Conservation (phyloP, 164 flowering plant species). For the Euptelea pleiosperma region DNA sequence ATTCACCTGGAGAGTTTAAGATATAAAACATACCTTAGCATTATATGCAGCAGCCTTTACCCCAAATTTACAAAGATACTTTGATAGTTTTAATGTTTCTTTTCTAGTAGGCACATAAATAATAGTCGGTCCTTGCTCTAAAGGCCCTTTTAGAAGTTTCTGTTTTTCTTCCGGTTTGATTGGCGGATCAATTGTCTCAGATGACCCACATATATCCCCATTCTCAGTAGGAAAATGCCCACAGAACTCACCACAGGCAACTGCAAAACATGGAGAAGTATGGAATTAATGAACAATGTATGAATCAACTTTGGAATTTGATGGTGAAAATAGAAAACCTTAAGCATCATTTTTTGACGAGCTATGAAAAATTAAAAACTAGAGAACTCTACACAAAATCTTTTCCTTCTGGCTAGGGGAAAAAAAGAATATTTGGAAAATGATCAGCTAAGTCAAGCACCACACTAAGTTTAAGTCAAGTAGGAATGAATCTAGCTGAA, state of each 20-base stretch:
- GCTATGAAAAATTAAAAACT: no score
- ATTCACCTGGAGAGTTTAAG: neutral
- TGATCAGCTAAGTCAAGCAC: no score
- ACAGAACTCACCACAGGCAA: constrained; percentile 70
- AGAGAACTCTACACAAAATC: no score
- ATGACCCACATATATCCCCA: constrained; percentile 15
- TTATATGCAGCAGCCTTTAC: constrained; percentile 87
- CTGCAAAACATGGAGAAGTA: constrained; percentile 36
- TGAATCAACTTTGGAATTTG: neutral
- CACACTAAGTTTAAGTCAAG: no score
- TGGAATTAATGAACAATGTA: neutral
- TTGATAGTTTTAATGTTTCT: constrained; percentile 61
- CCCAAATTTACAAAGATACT: constrained; percentile 55
- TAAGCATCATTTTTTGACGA: neutral
- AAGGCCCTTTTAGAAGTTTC: constrained; percentile 27
- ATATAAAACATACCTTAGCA: constrained; percentile 54
- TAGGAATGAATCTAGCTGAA: neutral
- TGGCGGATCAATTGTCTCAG: constrained; percentile 24
- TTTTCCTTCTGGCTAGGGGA: no score
- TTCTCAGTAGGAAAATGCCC: constrained; percentile 30
- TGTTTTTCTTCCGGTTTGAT: constrained; percentile 28
- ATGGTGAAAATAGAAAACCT: neutral
- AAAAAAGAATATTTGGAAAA: no score
- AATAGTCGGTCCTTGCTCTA: constrained; percentile 70
- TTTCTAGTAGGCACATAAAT: constrained; percentile 91